phyloP scores from a whole-genome alignment of 129 eudicot genomes.

The Smallanthus sonchifolius region DNA sequence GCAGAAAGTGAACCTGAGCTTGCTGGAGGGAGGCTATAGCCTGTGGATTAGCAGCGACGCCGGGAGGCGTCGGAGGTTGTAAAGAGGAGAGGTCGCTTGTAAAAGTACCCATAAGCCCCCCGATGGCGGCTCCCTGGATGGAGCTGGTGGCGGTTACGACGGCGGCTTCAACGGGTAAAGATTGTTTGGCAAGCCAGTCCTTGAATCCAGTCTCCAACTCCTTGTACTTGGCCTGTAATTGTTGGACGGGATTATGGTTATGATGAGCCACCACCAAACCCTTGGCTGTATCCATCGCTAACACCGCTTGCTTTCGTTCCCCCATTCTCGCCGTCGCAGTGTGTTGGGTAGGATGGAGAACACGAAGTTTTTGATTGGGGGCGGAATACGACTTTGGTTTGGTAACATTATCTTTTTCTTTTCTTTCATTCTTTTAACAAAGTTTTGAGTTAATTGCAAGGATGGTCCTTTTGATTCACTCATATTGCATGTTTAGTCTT shows the following conservation, averaged over 20 bases:
- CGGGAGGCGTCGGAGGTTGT: constrained; percentile 48
- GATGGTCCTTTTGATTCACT: too few relatives aligned
- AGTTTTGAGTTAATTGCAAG: too few relatives aligned
- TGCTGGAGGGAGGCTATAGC: constrained; percentile 76
- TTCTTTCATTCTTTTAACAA: too few relatives aligned
- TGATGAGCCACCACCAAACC: constrained; percentile 4
- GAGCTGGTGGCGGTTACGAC: constrained; percentile 65
- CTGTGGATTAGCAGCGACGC: constrained; percentile 38
- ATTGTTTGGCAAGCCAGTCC: constrained; percentile 60
- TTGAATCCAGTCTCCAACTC: constrained; percentile 61
- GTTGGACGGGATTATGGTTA: constrained; percentile 30
- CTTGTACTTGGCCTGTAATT: constrained; percentile 52
- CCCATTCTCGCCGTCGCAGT: constrained; percentile 16
- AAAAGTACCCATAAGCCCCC: constrained; percentile 72
- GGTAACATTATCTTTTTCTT: too few relatives aligned
- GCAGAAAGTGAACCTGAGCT: constrained; percentile 50
- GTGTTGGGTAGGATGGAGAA: too few relatives aligned
- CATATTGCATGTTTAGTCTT: too few relatives aligned
- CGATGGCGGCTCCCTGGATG: constrained; percentile 76
- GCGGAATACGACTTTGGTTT: too few relatives aligned
- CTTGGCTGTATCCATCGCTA: background rate
- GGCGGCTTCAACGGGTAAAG: constrained; percentile 73
- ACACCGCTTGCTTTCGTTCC: constrained; percentile 34
- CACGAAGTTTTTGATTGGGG: background rate
- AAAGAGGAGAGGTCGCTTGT: constrained; percentile 39